Evolutionary conservation across 371 early-diverging fungal genomes (phyloP), one percentile per base, ranked within the genome.

Genomic region (Mucor sp.): DNA sequence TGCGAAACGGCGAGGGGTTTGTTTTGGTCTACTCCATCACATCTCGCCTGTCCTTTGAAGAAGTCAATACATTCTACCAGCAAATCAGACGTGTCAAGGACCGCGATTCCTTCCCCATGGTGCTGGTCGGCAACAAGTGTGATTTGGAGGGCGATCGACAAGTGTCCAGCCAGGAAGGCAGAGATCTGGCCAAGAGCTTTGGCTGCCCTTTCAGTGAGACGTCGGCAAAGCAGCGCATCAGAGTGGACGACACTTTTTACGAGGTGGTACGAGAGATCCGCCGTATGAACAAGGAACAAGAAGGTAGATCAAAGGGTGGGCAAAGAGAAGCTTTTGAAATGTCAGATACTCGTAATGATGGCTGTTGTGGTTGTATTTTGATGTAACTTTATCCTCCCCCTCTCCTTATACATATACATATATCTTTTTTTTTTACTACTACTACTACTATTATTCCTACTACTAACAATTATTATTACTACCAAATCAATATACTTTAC

Each of bases 211-310:
- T 74, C 41, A 67, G 37, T 43, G 74, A 74, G 47, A 70, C 71
- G 35, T 74, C 74, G 33, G 97, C 98, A 50, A 91, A 92, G 74
- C 86, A 89, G 57, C 89, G 90, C 62, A 89, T 91, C 63, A 93
- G 95, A 76, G 97, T 98, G 21, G 91, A 95, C 47, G 94, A 95
- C 67, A 88, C 93, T 5, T 98, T 95, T 81, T 92, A 89, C 67
- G 84, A 86, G 43, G 88, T 98, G 39, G 94, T 97, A 25, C 86
- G 93, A 50, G 91, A 92, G 69, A 94, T 96, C 58, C 84, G 90
- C 58, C 85, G 87, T 75, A 87, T 84, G 77, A 87, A 89, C 71
- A 89, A 87, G 75, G 89, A 89, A 69, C 73, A 72, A 56, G 74
- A 76, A 60, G 65, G 63, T 50, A 71, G 66, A 63, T 67, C 72